Conservation (phyloP, 306 rosid species). For the Cucumis hystrix region DNA sequence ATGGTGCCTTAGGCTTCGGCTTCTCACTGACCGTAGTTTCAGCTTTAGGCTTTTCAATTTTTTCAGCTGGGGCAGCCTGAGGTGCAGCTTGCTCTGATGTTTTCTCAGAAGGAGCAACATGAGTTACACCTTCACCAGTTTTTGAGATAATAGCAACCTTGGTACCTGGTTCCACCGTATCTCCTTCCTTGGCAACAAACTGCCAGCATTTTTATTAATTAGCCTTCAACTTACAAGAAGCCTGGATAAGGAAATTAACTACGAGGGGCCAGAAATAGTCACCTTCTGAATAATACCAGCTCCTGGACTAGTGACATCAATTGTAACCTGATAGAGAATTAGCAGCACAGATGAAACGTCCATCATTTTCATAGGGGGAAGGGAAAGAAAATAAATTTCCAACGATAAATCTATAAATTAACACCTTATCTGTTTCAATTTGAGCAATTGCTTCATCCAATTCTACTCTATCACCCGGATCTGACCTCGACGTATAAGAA, state of each 20-base stretch:
- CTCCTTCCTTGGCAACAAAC: conserved; percentile 78
- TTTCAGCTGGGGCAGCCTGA: conserved; percentile 26
- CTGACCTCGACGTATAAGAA: conserved; percentile 26
- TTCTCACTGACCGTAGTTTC: conserved; percentile 24
- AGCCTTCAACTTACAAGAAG: background rate
- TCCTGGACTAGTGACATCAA: conserved; percentile 77
- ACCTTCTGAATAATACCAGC: conserved; percentile 68
- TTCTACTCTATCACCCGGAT: conserved; percentile 59
- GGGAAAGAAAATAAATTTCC: background rate
- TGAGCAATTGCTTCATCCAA: conserved; percentile 77
- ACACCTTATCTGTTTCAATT: conserved; percentile 80
- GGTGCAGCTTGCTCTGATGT: conserved; percentile 34
- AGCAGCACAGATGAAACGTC: background rate
- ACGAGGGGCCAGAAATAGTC: background rate
- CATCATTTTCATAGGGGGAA: background rate
- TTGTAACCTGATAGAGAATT: conserved; percentile 48
- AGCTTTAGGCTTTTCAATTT: conserved; percentile 32
- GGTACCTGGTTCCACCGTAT: conserved; percentile 75
- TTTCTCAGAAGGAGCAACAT: conserved; percentile 58
- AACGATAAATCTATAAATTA: background rate
- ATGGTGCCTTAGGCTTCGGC: conserved; percentile 31
- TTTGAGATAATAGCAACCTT: conserved; percentile 76
- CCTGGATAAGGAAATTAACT: background rate
- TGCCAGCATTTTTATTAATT: conserved; percentile 16
- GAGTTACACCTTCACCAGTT: conserved; percentile 58